Conservation (phyloP, 306 rosid genomes). For the Malus domestica region ASM211411v1 NC_041793.1:32315001-32315500, state of each 20-base stretch:
- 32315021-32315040: not conserved
- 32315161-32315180: slow-evolving; percentile 96
- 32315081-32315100: slow-evolving; percentile 87
- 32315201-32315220: slow-evolving; percentile 85
- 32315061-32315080: slow-evolving; percentile 16
- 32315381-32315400: slow-evolving; percentile 19
- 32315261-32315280: slow-evolving; percentile 87
- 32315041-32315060: not conserved
- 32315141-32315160: slow-evolving; percentile 92
- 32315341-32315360: slow-evolving; percentile 50
- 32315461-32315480: slow-evolving; percentile 56
- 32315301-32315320: slow-evolving; percentile 79
- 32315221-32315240: slow-evolving; percentile 97
- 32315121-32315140: slow-evolving; percentile 84
- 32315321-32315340: slow-evolving; percentile 75
- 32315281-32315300: slow-evolving; percentile 63
- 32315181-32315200: slow-evolving; percentile 96
- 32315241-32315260: slow-evolving; percentile 93
- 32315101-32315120: slow-evolving; percentile 99
- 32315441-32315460: slow-evolving; percentile 26
- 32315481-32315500: slow-evolving; percentile 37
- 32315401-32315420: slow-evolving; percentile 22
- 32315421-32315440: slow-evolving; percentile 25
- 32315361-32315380: slow-evolving; percentile 34
- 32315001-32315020: not conserved